Percentiles rank a stretch among this genome's conserved stretches.
Evolutionary conservation across 2,329 filamentous ascomycete genomes (phyloP).

Genomic region (Fusarium mexicanum): DNA sequence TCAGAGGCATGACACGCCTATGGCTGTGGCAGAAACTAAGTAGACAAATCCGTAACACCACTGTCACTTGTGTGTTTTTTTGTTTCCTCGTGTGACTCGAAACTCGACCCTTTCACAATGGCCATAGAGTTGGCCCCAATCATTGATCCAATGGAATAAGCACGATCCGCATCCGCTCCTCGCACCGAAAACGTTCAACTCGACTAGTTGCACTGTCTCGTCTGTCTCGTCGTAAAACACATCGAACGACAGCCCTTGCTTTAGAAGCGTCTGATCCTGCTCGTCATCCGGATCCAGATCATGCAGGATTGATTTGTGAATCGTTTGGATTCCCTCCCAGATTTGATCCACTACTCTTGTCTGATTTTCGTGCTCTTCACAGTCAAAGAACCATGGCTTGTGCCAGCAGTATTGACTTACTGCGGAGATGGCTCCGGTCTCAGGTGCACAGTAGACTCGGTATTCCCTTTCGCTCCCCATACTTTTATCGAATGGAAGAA

Average conservation of each 20-base stretch:
- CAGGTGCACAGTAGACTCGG: slow-evolving; percentile 55
- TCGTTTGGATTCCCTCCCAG: slow-evolving; percentile 2
- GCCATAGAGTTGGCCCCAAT: slow-evolving; percentile 12
- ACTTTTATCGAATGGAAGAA: slow-evolving; percentile 53
- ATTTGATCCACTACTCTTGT: slow-evolving; percentile 27
- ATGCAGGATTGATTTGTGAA: slow-evolving; percentile 8
- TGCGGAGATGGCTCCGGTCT: slow-evolving; percentile 44
- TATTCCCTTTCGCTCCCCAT: slow-evolving; percentile 54
- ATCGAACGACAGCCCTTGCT: slow-evolving; percentile 57
- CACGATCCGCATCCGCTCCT: slow-evolving; percentile 56
- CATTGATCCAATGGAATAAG: slow-evolving; percentile 55
- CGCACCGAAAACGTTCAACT: slow-evolving; percentile 57
- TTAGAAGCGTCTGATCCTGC: slow-evolving; percentile 44
- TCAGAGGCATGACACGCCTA: background rate
- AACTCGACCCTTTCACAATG: slow-evolving; percentile 7
- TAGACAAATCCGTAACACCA: background rate
- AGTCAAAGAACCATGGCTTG: slow-evolving; percentile 45
- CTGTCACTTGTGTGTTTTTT: background rate
- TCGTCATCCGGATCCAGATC: slow-evolving; percentile 13
- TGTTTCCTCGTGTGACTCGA: slow-evolving; percentile 5
- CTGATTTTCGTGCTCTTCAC: slow-evolving; percentile 5
- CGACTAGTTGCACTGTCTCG: slow-evolving; percentile 47
- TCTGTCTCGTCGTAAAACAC: slow-evolving; percentile 48
- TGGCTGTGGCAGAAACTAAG: background rate
- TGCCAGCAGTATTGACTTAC: slow-evolving; percentile 56